Conservation (phyloP, 1,284 basidiomycete genomes). For the Moesziomyces antarcticus region DNA sequence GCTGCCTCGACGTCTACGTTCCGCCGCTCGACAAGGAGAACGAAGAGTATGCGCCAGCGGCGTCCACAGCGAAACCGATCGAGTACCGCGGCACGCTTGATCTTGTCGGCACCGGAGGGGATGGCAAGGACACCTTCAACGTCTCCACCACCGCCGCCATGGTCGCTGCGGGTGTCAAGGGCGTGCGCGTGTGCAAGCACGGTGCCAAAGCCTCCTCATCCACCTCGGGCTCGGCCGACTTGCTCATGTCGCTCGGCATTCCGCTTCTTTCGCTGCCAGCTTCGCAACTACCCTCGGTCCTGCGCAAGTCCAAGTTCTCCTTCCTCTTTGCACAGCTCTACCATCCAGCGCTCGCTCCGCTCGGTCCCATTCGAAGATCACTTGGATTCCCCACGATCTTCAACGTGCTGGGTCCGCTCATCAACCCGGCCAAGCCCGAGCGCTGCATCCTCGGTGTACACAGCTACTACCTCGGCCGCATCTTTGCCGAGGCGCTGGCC, state of each 20-base stretch:
- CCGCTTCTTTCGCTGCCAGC: constrained; percentile 76
- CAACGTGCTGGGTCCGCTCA: constrained; percentile 92
- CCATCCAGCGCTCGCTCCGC: constrained; percentile 84
- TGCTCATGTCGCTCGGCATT: constrained; percentile 86
- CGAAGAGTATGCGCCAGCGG: constrained; percentile 11
- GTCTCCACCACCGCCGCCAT: constrained; percentile 95
- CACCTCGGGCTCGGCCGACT: constrained; percentile 91
- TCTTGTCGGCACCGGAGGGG: constrained; percentile 84
- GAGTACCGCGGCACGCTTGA: constrained; percentile 61
- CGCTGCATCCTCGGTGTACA: constrained; percentile 89
- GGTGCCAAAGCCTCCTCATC: constrained; percentile 94
- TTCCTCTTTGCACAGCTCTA: constrained; percentile 95
- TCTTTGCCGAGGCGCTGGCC: constrained; percentile 81
- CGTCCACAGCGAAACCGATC: constrained; percentile 2
- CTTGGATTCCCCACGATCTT: constrained; percentile 97
- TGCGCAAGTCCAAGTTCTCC: constrained; percentile 75
- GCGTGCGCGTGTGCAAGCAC: constrained; percentile 94
- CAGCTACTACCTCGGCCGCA: constrained; percentile 81
- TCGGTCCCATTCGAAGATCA: constrained; percentile 85
- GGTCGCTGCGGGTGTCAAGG: constrained; percentile 88
- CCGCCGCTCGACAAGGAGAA: constrained; percentile 20
- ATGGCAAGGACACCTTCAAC: constrained; percentile 97
- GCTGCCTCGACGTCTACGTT: constrained; percentile 44
- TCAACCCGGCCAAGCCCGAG: constrained; percentile 88
- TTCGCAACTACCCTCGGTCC: constrained; percentile 67